Evolutionary conservation across 2,329 filamentous ascomycete species (phyloP).

Genomic region (Aureobasidium sp.): DNA sequence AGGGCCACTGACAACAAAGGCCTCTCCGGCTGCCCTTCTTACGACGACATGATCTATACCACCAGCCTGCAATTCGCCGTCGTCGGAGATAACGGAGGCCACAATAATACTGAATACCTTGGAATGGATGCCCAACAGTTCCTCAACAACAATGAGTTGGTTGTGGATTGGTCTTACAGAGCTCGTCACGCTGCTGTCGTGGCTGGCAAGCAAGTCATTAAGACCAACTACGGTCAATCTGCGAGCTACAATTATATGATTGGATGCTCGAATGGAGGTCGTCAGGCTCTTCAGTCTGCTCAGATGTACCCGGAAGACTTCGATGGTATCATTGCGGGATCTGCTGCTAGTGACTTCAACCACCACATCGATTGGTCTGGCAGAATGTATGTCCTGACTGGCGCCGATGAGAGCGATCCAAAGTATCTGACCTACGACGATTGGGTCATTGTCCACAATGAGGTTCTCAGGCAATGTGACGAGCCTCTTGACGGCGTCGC

Average conservation of each 20-base stretch:
- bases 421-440: slow-evolving; percentile 35
- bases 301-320: slow-evolving; percentile 52
- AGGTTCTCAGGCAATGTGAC: slow-evolving; percentile 46
- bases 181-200: slow-evolving; percentile 28
- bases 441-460: slow-evolving; percentile 39
- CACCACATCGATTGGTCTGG: slow-evolving; percentile 40
- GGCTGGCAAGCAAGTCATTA: slow-evolving; percentile 29
- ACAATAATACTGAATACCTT: slow-evolving; percentile 7
- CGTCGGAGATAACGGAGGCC: slow-evolving; percentile 30
- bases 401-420: slow-evolving; percentile 32
- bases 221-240: slow-evolving; percentile 33
- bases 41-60: slow-evolving; percentile 29
- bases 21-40: slow-evolving; percentile 29
- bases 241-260: slow-evolving; percentile 46
- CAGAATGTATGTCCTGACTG: slow-evolving; percentile 37
- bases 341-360: slow-evolving; percentile 39
- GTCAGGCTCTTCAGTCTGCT: slow-evolving; percentile 50
- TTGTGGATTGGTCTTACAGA: slow-evolving; percentile 30
- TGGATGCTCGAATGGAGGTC: slow-evolving; percentile 54
- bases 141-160: slow-evolving; percentile 26
- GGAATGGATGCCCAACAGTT: slow-evolving; percentile 25
- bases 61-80: slow-evolving; percentile 28
- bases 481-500: slow-evolving; percentile 40
- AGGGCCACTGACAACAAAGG: slow-evolving; percentile 30
- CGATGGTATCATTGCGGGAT: slow-evolving; percentile 48